Evolutionary conservation across 306 rosid species (phyloP).

Genomic region (Sphenostylis stenocarpa): DNA sequence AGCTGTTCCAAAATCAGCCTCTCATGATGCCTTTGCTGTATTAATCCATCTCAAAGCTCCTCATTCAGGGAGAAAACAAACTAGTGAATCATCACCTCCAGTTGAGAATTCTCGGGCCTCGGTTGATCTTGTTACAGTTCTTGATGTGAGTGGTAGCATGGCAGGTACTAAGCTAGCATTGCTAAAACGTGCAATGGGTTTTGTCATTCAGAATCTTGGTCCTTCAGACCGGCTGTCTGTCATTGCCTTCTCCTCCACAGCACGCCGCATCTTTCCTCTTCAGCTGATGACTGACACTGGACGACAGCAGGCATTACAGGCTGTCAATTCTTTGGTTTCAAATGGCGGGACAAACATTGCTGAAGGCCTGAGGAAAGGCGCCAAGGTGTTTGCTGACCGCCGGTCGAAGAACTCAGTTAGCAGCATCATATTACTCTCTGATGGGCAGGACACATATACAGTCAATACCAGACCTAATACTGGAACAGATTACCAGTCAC

Average conservation of each 20-base stretch:
- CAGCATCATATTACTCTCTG: conserved; percentile 88
- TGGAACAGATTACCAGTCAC: conserved; percentile 61
- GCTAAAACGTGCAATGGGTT: conserved; percentile 96
- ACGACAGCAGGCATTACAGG: conserved; percentile 79
- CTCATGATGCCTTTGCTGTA: conserved; percentile 66
- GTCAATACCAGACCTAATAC: conserved; percentile 45
- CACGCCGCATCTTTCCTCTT: conserved; percentile 93
- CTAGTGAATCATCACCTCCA: conserved; percentile 23
- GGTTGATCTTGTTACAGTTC: conserved; percentile 89
- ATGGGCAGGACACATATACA: conserved; percentile 93
- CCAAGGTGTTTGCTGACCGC: conserved; percentile 79
- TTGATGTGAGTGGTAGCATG: conserved; percentile 99
- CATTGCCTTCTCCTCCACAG: conserved; percentile 91
- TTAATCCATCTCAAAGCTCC: conserved; percentile 90
- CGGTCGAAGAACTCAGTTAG: conserved; percentile 76
- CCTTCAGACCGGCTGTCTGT: conserved; percentile 88
- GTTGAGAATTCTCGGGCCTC: conserved; percentile 66
- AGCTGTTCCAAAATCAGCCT: conserved; percentile 65
- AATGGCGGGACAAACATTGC: conserved; percentile 97
- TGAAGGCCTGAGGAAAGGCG: conserved; percentile 85
- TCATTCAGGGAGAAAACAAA: conserved; percentile 42
- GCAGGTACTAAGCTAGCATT: conserved; percentile 91
- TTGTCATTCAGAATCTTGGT: conserved; percentile 92
- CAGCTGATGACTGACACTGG: conserved; percentile 81
- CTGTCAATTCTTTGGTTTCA: conserved; percentile 73